A percentile compares a stretch with the other conserved stretches of the same genome.
phyloP scores from a whole-genome alignment of 345 rosid genomes.

The Eucalyptus marginata region DNA sequence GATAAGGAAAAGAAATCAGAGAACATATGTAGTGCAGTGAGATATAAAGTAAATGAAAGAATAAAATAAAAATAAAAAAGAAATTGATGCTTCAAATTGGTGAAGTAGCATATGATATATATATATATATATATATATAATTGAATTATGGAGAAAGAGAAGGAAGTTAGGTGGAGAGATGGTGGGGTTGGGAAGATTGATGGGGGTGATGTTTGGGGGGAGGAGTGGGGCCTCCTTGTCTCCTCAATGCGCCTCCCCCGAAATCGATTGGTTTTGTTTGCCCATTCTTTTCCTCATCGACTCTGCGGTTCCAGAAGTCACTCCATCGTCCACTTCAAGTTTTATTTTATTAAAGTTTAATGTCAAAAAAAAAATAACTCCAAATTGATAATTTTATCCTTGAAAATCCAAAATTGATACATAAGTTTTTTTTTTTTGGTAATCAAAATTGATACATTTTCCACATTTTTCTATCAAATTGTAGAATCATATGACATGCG shows the following conservation, averaged over 20 bases:
- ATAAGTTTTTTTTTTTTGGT: too few species aligned
- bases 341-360: neutral
- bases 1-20: neutral
- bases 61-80: neutral
- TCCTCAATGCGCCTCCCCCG: constrained; percentile 4
- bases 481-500: accelerated
- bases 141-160: neutral
- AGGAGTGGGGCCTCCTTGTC: constrained; percentile 26
- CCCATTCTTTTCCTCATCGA: neutral
- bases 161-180: neutral
- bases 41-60: neutral
- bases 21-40: neutral
- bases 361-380: too few species aligned
- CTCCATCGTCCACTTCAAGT: neutral
- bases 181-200: neutral
- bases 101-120: neutral
- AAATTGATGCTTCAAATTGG: neutral
- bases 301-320: neutral
- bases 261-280: neutral
- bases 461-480: too few species aligned
- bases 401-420: too few species aligned
- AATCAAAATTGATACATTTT: too few species aligned
- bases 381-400: too few species aligned
- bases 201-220: neutral
- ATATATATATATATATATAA: too few species aligned